These are phyloP conservation scores for Candida glaebosa DNA, from an alignment of 805 yeast genomes.

Conservation along the genomic window DNA sequence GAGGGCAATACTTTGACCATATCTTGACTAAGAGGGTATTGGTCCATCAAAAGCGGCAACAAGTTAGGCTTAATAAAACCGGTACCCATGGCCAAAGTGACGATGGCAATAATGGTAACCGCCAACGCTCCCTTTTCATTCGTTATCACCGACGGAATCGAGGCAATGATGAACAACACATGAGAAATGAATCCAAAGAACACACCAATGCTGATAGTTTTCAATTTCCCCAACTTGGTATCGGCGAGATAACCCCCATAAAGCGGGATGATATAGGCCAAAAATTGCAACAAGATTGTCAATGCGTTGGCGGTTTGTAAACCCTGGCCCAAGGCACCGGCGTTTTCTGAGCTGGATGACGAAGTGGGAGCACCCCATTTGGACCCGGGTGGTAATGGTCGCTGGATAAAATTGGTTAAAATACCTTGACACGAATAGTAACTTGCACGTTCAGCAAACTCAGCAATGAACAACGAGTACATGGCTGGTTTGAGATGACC, in stretches of 20 bases:
- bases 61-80: slow-evolving; percentile 55
- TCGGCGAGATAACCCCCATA: slow-evolving; percentile 53
- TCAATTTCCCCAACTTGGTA: slow-evolving; percentile 44
- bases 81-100: slow-evolving; percentile 43
- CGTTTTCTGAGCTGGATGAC: slow-evolving; percentile 26
- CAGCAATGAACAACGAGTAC: slow-evolving; percentile 49
- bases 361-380: slow-evolving; percentile 30
- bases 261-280: slow-evolving; percentile 50
- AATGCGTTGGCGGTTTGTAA: slow-evolving; percentile 45
- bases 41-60: slow-evolving; percentile 46
- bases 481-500: slow-evolving; percentile 49
- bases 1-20: slow-evolving; percentile 52
- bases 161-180: slow-evolving; percentile 46
- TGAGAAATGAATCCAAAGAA: slow-evolving; percentile 46
- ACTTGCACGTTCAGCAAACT: slow-evolving; percentile 55
- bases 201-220: slow-evolving; percentile 49
- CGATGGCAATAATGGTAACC: slow-evolving; percentile 39
- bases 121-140: slow-evolving; percentile 38
- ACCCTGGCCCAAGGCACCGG: slow-evolving; percentile 52
- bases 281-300: slow-evolving; percentile 44
- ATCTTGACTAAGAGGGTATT: slow-evolving; percentile 52
- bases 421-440: slow-evolving; percentile 46
- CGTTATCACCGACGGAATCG: slow-evolving; percentile 37
- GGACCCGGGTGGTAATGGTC: slow-evolving; percentile 49
- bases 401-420: slow-evolving; percentile 47